Evolutionary conservation across 371 early-diverging fungal species (phyloP).

Genomic region (Massospora cicadina): DNA sequence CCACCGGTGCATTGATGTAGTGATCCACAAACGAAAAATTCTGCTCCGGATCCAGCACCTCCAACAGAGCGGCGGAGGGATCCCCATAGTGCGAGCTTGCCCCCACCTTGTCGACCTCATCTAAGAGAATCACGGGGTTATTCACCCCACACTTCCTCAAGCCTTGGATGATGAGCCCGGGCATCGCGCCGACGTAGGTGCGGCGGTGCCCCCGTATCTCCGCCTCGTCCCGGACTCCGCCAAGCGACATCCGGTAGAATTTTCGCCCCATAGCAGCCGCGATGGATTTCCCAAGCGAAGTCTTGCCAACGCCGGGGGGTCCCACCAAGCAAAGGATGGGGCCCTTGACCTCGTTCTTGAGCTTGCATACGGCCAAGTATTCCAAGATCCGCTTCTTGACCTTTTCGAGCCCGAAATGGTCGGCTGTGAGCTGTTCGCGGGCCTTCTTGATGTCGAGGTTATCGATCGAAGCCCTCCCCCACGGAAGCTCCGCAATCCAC

Average conservation of each 20-base stretch:
- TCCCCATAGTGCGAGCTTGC: slow-evolving; percentile 48
- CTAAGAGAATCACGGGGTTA: slow-evolving; percentile 63
- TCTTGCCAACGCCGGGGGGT: slow-evolving; percentile 58
- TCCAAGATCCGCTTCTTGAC: slow-evolving; percentile 71
- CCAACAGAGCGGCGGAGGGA: slow-evolving; percentile 69
- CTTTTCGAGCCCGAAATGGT: slow-evolving; percentile 67
- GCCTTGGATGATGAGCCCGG: slow-evolving; percentile 70
- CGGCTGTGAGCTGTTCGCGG: slow-evolving; percentile 44
- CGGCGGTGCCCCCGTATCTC: slow-evolving; percentile 80
- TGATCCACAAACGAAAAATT: slow-evolving; percentile 66
- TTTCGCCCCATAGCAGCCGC: slow-evolving; percentile 60
- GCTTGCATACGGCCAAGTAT: slow-evolving; percentile 62
- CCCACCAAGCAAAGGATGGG: slow-evolving; percentile 77
- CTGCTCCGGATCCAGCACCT: slow-evolving; percentile 80
- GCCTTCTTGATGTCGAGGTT: slow-evolving; percentile 45
- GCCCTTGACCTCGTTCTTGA: slow-evolving; percentile 53
- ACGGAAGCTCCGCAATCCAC: slow-evolving; percentile 57
- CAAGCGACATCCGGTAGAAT: slow-evolving; percentile 67
- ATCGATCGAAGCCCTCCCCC: slow-evolving; percentile 39
- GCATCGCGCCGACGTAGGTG: slow-evolving; percentile 79
- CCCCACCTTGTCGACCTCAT: slow-evolving; percentile 74
- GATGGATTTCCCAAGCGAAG: slow-evolving; percentile 60
- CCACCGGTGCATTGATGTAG: slow-evolving; percentile 66
- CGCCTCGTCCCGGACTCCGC: slow-evolving; percentile 77
- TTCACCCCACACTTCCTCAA: slow-evolving; percentile 46